Base-by-base conservation (phyloP, 2,329 filamentous ascomycete genomes). In the Daldinia sp. region DNA sequence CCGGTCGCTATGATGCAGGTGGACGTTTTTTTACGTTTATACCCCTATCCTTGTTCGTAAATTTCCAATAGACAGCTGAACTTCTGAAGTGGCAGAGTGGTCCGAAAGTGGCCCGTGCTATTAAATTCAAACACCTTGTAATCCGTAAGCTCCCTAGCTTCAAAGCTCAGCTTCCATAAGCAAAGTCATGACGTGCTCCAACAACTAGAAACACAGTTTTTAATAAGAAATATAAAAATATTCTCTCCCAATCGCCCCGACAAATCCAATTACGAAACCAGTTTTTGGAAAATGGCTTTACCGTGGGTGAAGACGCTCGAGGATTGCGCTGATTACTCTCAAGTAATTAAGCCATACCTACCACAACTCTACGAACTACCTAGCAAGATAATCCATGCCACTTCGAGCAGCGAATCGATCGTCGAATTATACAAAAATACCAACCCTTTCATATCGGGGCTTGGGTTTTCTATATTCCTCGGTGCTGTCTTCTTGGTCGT, bases 371-470 rank as follows among this genome's bases (percentile, higher is more conserved):
- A 85, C 74, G 82, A 87, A 71, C 83, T 97, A 29, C 92, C 93
- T 9, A 80, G 84, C 58, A 86, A 87, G 68, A 74, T 91, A 54
- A 75, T 87, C 64, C 83, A 86, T 51, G 85, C 85, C 68, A 80
- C 87, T 66, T 82, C 83, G 67, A 87, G 86, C 73, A 77, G 84
- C 30, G 83, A 87, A 53, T 86, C 81, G 53, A 80, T 97, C 56
- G 82, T 87, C 70, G 81, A 88, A 47, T 79, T 97, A 59, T 99
- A 98, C 73, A 76, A 90, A 57, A 83, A 87, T 48, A 98, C 94
- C 15, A 98, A 99, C 75, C 95, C 95, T 0, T 81, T 97, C 39
- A 83, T 97, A 25, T 88, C 87, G 0, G 91, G 87, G 2, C 83
- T 96, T 67, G 89, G 87, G 0, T 85, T 92, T 54, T 90, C 91